These are phyloP conservation scores for Pyrenula massariospora DNA, from an alignment of 495 filamentous ascomycete genomes.

Conservation along the genomic window DNA sequence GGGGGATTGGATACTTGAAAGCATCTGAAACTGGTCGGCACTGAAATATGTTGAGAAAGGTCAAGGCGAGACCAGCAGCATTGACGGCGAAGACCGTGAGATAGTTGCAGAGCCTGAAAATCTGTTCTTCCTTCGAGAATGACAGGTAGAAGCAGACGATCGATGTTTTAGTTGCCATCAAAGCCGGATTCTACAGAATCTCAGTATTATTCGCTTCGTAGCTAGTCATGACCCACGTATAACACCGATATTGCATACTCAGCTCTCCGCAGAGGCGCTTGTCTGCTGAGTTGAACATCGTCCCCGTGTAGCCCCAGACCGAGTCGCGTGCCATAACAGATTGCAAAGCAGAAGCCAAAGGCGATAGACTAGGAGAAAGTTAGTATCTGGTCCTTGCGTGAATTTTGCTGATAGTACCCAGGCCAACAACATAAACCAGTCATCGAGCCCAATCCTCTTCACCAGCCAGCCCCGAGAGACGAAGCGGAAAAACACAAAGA, in stretches of 20 bases:
- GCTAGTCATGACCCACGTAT: conserved; percentile 45
- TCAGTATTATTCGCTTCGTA: not conserved
- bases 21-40: conserved; percentile 62
- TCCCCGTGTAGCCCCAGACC: conserved; percentile 69
- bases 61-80: conserved; percentile 63
- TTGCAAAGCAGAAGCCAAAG: conserved; percentile 62
- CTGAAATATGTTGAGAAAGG: conserved; percentile 80
- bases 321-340: conserved; percentile 57
- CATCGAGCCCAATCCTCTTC: conserved; percentile 55
- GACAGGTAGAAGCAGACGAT: conserved; percentile 82
- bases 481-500: conserved; percentile 64
- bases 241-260: conserved; percentile 78
- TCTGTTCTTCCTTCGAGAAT: conserved; percentile 59
- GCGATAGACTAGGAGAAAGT: conserved; percentile 52
- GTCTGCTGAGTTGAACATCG: conserved; percentile 39
- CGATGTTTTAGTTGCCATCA: conserved; percentile 71
- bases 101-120: conserved; percentile 61
- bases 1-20: conserved; percentile 34
- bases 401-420: conserved; percentile 44
- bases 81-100: conserved; percentile 64
- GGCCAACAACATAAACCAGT: conserved; percentile 74
- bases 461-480: conserved; percentile 64
- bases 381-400: conserved; percentile 1
- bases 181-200: conserved; percentile 62
- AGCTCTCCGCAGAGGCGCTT: conserved; percentile 43